Percentiles rank a stretch among this genome's conserved stretches.
These are phyloP conservation scores for Dimocarpus longan DNA, from an alignment of 345 rosid species.

Conservation along the genomic window DNA sequence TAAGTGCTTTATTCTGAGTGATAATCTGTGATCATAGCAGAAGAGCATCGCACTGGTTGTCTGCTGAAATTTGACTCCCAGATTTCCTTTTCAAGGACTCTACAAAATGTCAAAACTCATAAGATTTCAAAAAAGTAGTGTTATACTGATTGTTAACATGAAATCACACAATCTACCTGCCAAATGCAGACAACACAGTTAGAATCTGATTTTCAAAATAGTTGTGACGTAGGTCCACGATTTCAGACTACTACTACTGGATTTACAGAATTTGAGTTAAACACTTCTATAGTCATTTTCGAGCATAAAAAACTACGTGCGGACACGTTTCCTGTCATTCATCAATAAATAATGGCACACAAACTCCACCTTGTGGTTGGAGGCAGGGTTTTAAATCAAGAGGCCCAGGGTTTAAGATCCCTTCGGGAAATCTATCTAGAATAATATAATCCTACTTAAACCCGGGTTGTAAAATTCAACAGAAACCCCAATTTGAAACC, in stretches of 20 bases:
- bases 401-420: too few relatives aligned
- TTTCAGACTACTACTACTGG: not conserved
- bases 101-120: conserved; percentile 14
- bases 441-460: too few relatives aligned
- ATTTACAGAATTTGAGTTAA: not conserved
- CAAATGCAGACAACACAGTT: not conserved
- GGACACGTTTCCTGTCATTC: not conserved
- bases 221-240: not conserved
- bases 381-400: too few relatives aligned
- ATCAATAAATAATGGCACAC: not conserved
- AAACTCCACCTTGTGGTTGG: too few relatives aligned
- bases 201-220: not conserved
- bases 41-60: conserved; percentile 7
- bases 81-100: conserved; percentile 42
- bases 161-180: not conserved
- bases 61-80: conserved; percentile 19
- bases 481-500: too few relatives aligned
- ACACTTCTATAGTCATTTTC: not conserved
- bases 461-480: too few relatives aligned
- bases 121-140: not conserved
- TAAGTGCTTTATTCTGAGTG: not conserved
- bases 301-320: not conserved
- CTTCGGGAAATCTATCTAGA: too few relatives aligned
- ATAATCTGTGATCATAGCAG: not conserved
- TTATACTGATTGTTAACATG: not conserved